phyloP scores from a whole-genome alignment of 345 rosid species.

The Triadica sebifera region DNA sequence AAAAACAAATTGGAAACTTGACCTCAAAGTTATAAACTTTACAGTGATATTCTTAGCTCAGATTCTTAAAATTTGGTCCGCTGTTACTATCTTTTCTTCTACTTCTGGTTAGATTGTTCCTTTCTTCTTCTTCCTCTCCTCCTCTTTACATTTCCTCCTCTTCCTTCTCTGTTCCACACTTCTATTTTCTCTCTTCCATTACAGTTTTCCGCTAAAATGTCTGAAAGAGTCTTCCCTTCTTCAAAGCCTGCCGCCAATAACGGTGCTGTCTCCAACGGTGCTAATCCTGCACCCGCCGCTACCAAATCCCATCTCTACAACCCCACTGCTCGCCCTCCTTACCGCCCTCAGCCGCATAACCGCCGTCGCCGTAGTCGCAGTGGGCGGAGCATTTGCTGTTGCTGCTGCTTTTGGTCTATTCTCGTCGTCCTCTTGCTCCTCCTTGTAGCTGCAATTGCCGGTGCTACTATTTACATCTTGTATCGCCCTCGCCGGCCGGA shows the following conservation, averaged over 20 bases:
- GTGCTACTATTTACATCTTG: slow-evolving; percentile 68
- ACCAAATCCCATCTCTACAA: slow-evolving; percentile 52
- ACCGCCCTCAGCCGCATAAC: slow-evolving; percentile 41
- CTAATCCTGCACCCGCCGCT: slow-evolving; percentile 21
- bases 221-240: slow-evolving; percentile 76
- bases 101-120: no score
- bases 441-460: slow-evolving; percentile 61
- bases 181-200: not conserved
- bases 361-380: slow-evolving; percentile 48
- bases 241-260: slow-evolving; percentile 42
- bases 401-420: slow-evolving; percentile 84
- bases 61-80: slow-evolving; percentile 9
- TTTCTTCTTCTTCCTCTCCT: not conserved
- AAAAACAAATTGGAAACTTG: slow-evolving; percentile 1
- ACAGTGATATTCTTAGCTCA: not conserved
- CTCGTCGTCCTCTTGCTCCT: slow-evolving; percentile 57
- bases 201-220: slow-evolving; percentile 10
- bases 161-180: not conserved
- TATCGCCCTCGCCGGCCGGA: slow-evolving; percentile 74
- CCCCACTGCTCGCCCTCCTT: slow-evolving; percentile 57
- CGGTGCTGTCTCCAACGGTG: slow-evolving; percentile 17
- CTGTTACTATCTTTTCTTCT: not conserved
- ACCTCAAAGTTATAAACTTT: slow-evolving; percentile 11
- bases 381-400: slow-evolving; percentile 67
- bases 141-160: not conserved